phyloP scores from a whole-genome alignment of 2,329 filamentous ascomycete species.

The Fusarium duplospermum region DNA sequence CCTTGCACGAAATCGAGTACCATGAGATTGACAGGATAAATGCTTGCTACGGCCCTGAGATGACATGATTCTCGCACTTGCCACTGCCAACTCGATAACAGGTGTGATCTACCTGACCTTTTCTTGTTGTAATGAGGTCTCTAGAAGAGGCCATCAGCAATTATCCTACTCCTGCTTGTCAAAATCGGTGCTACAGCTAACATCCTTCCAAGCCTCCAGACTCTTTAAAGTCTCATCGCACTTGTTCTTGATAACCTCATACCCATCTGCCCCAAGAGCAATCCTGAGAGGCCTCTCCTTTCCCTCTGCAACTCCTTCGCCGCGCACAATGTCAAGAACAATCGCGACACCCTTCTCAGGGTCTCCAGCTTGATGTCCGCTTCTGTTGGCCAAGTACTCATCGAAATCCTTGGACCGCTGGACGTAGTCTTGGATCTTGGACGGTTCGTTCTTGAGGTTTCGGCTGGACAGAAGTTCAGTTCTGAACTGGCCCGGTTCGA shows the following conservation, averaged over 20 bases:
- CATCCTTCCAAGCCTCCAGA: constrained; percentile 39
- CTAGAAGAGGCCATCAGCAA: neutral
- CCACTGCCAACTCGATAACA: neutral
- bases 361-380: constrained; percentile 5
- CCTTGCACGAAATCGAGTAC: neutral
- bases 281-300: constrained; percentile 35
- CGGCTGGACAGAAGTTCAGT: neutral
- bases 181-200: constrained; percentile 39
- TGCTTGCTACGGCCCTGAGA: rapidly evolving
- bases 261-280: constrained; percentile 47
- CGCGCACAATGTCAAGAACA: constrained; percentile 10
- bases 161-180: neutral
- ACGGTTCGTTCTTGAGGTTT: constrained; percentile 3
- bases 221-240: constrained; percentile 35
- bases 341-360: constrained; percentile 1
- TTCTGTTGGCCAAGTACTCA: neutral
- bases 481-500: constrained; percentile 18
- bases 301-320: neutral
- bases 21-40: neutral
- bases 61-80: neutral
- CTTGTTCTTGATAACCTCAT: constrained; percentile 39
- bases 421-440: constrained; percentile 8
- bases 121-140: neutral
- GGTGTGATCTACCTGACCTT: neutral
- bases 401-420: neutral